Percentiles rank a stretch among this genome's conserved stretches.
phyloP scores from a whole-genome alignment of 2,329 filamentous ascomycete species.

The Ilyonectria mors-panacis region DNA sequence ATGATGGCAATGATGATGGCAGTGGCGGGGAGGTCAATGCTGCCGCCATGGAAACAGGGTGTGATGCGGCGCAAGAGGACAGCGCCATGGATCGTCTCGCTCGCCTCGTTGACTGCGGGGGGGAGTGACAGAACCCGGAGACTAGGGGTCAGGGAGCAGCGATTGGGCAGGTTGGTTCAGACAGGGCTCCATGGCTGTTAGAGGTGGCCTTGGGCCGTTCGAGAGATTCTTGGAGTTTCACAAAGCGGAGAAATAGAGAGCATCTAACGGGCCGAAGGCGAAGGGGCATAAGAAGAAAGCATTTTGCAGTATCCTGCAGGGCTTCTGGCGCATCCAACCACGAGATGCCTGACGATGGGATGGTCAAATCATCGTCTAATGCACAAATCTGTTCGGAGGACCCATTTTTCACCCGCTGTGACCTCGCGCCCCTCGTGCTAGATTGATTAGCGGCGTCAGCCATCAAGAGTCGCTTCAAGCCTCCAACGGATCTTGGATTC shows the following conservation, averaged over 20 bases:
- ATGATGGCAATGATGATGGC: neutral
- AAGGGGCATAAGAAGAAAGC: slow-evolving; percentile 1
- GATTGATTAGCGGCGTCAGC: slow-evolving; percentile 46
- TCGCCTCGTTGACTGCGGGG: slow-evolving; percentile 29
- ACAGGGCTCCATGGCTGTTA: neutral
- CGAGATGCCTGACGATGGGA: slow-evolving; percentile 18
- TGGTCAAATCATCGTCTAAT: slow-evolving; percentile 63
- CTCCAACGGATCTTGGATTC: slow-evolving; percentile 50
- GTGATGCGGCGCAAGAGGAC: slow-evolving; percentile 21
- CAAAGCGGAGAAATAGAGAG: neutral
- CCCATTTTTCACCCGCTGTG: slow-evolving; percentile 88
- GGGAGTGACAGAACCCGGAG: slow-evolving; percentile 13
- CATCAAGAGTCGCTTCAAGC: slow-evolving; percentile 19
- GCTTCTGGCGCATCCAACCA: slow-evolving; percentile 18
- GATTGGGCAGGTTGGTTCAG: neutral
- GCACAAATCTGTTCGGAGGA: slow-evolving; percentile 87
- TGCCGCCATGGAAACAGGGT: neutral
- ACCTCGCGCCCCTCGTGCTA: slow-evolving; percentile 89
- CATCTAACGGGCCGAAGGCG: neutral
- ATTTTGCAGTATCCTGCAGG: slow-evolving; percentile 8
- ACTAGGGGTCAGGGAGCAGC: neutral
- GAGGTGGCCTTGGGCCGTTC: neutral
- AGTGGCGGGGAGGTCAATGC: slow-evolving; percentile 1
- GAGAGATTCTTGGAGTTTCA: slow-evolving; percentile 10
- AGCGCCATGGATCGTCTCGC: slow-evolving; percentile 42